Evolutionary conservation across 192 early-diverging fungal genomes (phyloP).

Genomic region (Helicostylum pulchrum): DNA sequence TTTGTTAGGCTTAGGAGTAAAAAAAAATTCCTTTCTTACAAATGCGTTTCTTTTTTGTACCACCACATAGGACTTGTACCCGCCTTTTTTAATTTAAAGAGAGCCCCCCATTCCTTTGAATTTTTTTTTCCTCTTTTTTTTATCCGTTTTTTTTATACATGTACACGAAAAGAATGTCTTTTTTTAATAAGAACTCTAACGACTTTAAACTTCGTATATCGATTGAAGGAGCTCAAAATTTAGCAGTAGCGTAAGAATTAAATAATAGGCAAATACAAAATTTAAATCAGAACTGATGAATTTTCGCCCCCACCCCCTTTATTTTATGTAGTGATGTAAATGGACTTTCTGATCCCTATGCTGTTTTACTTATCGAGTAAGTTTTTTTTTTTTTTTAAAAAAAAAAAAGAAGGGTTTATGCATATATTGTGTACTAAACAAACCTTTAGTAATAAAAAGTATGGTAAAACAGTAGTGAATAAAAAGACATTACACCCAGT

Average conservation of each 20-base stretch:
- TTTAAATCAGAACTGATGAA: neutral
- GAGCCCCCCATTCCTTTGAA: too few relatives aligned
- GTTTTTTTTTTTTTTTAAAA: too few relatives aligned
- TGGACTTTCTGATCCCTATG: slow-evolving; percentile 32
- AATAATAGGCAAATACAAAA: neutral
- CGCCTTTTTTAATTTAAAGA: too few relatives aligned
- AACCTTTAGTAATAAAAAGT: slow-evolving; percentile 37
- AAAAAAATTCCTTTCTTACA: too few relatives aligned
- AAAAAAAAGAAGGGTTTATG: too few relatives aligned
- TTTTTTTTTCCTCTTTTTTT: slow-evolving; percentile 12
- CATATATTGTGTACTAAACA: neutral
- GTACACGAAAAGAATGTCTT: neutral
- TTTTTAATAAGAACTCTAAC: slow-evolving; percentile 7
- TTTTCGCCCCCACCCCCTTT: neutral
- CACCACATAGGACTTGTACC: too few relatives aligned
- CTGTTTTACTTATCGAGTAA: slow-evolving; percentile 27
- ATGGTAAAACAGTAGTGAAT: slow-evolving; percentile 55
- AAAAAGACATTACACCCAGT: slow-evolving; percentile 61
- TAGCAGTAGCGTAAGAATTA: slow-evolving; percentile 30
- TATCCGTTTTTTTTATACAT: neutral
- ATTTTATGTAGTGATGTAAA: slow-evolving; percentile 20
- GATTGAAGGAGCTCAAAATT: slow-evolving; percentile 12
- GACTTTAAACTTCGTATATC: slow-evolving; percentile 15
- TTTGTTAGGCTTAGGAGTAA: too few relatives aligned
- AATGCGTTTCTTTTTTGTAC: too few relatives aligned